Base-by-base conservation (phyloP, 805 yeast species). In the Priceomyces fermenticarens region DNA sequence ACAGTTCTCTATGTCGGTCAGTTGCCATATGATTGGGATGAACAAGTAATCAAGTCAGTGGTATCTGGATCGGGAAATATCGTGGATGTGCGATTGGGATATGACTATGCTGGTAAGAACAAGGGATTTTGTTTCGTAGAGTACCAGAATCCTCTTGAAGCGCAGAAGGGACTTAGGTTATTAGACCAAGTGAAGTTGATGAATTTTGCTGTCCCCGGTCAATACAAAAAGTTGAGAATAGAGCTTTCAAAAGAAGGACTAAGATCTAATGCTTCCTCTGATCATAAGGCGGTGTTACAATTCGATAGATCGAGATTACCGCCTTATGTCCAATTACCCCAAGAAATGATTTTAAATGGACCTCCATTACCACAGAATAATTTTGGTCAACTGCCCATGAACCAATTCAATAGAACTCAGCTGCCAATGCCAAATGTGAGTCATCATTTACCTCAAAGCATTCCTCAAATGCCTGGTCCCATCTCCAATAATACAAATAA, bases 51-150 rank as follows among this genome's bases (percentile, higher is more conserved):
- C 28, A 76, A 80, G 39, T 77, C 73, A 6, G 70, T 85, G 9
- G 81, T 84, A 16, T 81, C 85, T 40, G 90, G 90, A 1, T 72
- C 85, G 8, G 93, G 93, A 1, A 75, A 77, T 2, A 77, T 85
- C 17, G 80, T 81, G 11, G 87, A 81, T 47, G 83, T 84, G 7
- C 72, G 87, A 49, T 59, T 83, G 60, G 72, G 83, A 63, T 72
- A 69, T 71, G 79, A 79, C 54, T 68, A 70, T 53, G 75, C 74
- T 9, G 79, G 81, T 9, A 75, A 77, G 46, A 77, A 79, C 52
- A 81, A 81, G 53, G 85, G 85, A n/a, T 82, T 74, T 50, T 77
- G 84, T 43, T 82, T 82, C 52, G 75, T 82, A 23, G 87, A 82
- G 57, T 82, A 78, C 51, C 62, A 52, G 40, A 53, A 57, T 13